Evolutionary conservation across 352 stramenopile genomes (phyloP).

Genomic region (Hyaloperonospora brassicae): DNA sequence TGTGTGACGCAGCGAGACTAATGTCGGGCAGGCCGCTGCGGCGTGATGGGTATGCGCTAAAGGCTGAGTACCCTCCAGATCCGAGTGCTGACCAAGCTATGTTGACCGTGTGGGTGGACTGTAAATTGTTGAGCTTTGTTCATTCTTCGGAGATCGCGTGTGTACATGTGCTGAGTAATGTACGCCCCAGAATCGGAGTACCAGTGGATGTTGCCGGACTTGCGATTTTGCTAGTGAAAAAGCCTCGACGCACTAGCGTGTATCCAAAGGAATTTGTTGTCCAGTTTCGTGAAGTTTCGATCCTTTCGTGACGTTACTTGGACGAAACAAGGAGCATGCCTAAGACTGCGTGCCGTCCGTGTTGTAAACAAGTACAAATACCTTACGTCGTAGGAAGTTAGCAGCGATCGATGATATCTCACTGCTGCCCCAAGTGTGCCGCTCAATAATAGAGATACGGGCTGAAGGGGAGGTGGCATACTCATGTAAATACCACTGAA

Average conservation of each 20-base stretch:
- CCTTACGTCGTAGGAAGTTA: not conserved
- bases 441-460: not conserved
- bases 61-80: too few relatives aligned
- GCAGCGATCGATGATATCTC: not conserved
- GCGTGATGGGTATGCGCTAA: too few relatives aligned
- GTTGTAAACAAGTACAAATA: not conserved
- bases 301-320: not conserved
- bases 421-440: conserved; percentile 3
- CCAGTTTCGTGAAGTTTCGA: not conserved
- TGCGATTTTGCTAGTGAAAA: too few relatives aligned
- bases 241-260: not conserved
- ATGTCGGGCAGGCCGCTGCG: too few relatives aligned
- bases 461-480: not conserved
- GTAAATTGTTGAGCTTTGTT: too few relatives aligned
- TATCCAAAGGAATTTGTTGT: not conserved
- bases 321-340: not conserved
- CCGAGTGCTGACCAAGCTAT: too few relatives aligned
- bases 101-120: too few relatives aligned
- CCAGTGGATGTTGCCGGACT: not conserved
- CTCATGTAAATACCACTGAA: conserved; percentile 9
- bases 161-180: not conserved
- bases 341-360: not conserved
- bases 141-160: too few relatives aligned
- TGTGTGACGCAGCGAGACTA: too few relatives aligned
- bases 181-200: not conserved